phyloP scores from a whole-genome alignment of 1,139 yeast species.

The Kodamaea ohmeri region DNA sequence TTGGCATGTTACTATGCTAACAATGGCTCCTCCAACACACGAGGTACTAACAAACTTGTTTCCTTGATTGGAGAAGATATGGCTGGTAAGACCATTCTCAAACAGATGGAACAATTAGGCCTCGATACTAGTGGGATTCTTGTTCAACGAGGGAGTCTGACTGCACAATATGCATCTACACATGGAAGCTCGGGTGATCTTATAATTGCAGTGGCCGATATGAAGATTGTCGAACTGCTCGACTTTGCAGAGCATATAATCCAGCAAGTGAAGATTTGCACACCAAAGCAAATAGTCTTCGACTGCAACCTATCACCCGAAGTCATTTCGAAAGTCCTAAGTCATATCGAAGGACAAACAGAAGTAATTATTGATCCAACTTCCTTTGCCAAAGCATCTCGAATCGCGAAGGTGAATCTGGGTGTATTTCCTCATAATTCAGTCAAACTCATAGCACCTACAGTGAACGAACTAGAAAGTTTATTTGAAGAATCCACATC shows the following conservation, averaged over 20 bases:
- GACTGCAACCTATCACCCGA: slow-evolving; percentile 65
- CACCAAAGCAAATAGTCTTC: slow-evolving; percentile 50
- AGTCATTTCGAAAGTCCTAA: slow-evolving; percentile 40
- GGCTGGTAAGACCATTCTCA: slow-evolving; percentile 45
- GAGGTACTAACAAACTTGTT: slow-evolving; percentile 38
- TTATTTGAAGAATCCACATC: slow-evolving; percentile 50
- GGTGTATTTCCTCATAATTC: slow-evolving; percentile 32
- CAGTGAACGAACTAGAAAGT: slow-evolving; percentile 55
- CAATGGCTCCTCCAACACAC: background rate
- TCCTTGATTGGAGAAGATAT: slow-evolving; percentile 61
- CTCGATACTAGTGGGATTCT: slow-evolving; percentile 45
- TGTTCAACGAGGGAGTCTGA: slow-evolving; percentile 23
- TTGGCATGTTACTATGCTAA: slow-evolving; percentile 42
- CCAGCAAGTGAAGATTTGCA: slow-evolving; percentile 26
- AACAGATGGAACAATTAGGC: slow-evolving; percentile 22
- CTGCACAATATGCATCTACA: slow-evolving; percentile 74
- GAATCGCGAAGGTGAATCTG: slow-evolving; percentile 27
- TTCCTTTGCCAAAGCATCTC: slow-evolving; percentile 56
- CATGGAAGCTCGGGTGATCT: slow-evolving; percentile 64
- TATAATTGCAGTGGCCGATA: slow-evolving; percentile 79
- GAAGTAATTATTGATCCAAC: slow-evolving; percentile 72
- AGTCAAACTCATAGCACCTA: slow-evolving; percentile 61
- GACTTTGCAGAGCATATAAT: slow-evolving; percentile 41
- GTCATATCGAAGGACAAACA: slow-evolving; percentile 15
- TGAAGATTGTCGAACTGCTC: slow-evolving; percentile 57